Conservation (phyloP, 1,284 basidiomycete species). For the Marasmius sp. region DNA sequence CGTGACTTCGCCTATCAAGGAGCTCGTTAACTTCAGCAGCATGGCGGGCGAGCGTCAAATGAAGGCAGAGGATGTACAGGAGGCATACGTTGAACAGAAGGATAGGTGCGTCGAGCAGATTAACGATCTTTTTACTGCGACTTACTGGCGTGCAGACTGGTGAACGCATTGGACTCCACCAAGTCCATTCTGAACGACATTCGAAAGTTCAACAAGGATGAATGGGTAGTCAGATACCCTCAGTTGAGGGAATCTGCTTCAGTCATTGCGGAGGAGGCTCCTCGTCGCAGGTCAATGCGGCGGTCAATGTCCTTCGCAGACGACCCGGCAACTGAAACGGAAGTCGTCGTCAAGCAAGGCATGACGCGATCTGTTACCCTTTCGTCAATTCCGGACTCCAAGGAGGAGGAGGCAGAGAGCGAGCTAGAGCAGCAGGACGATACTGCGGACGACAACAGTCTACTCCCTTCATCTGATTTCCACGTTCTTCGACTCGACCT, state of each 20-base stretch:
- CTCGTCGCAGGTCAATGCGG: constrained; percentile 43
- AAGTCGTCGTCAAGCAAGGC: constrained; percentile 62
- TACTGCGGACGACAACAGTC: constrained; percentile 37
- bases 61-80: constrained; percentile 69
- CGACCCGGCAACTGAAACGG: constrained; percentile 66
- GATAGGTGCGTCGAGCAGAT: constrained; percentile 50
- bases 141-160: constrained; percentile 49
- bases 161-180: constrained; percentile 74
- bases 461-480: constrained; percentile 63
- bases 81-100: constrained; percentile 70
- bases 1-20: constrained; percentile 32
- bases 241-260: constrained; percentile 49
- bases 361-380: constrained; percentile 57
- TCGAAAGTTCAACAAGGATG: constrained; percentile 79
- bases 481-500: constrained; percentile 90
- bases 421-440: constrained; percentile 26
- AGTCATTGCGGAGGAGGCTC: constrained; percentile 25
- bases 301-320: constrained; percentile 83
- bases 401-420: constrained; percentile 33
- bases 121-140: background rate
- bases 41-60: constrained; percentile 41
- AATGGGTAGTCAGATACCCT: constrained; percentile 90
- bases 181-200: constrained; percentile 72
- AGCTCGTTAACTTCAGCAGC: constrained; percentile 18
- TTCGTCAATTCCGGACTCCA: constrained; percentile 47